These are phyloP conservation scores for Aspergillus indologenus DNA, from an alignment of 495 filamentous ascomycete genomes.

Conservation along the genomic window DNA sequence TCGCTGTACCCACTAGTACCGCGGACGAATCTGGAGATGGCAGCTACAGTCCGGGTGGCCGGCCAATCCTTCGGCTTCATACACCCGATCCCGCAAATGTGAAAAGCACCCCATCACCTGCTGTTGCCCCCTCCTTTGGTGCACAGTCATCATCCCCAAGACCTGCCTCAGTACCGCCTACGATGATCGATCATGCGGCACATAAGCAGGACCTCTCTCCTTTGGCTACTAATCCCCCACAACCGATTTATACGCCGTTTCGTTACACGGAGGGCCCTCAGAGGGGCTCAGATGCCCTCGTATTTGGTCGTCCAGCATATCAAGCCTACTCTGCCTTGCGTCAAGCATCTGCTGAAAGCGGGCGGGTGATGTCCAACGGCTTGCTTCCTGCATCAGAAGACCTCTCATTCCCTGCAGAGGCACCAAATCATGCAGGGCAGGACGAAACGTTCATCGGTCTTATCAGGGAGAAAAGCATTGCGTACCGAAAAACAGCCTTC, in stretches of 20 bases:
- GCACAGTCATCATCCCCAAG: slow-evolving; percentile 16
- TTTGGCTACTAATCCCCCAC: slow-evolving; percentile 38
- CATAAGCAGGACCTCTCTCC: slow-evolving; percentile 29
- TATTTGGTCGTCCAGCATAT: slow-evolving; percentile 40
- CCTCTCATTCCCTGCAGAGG: slow-evolving; percentile 17
- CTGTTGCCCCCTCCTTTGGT: slow-evolving; percentile 18
- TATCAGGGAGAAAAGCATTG: slow-evolving; percentile 45
- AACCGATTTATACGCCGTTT: slow-evolving; percentile 47
- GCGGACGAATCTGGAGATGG: slow-evolving; percentile 29
- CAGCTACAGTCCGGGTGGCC: slow-evolving; percentile 49
- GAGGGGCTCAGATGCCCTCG: slow-evolving; percentile 41
- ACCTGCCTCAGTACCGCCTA: slow-evolving; percentile 24
- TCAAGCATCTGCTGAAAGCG: slow-evolving; percentile 42
- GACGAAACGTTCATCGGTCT: slow-evolving; percentile 48
- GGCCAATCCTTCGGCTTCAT: slow-evolving; percentile 35
- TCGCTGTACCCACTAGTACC: slow-evolving; percentile 8
- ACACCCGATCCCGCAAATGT: slow-evolving; percentile 15
- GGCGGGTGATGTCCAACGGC: slow-evolving; percentile 41
- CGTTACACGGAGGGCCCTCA: slow-evolving; percentile 48
- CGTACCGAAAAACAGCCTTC: slow-evolving; percentile 27
- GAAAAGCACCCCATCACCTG: slow-evolving; percentile 23
- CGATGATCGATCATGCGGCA: slow-evolving; percentile 16
- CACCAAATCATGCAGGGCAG: slow-evolving; percentile 23
- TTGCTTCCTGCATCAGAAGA: slow-evolving; percentile 18
- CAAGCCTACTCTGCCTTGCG: slow-evolving; percentile 46